These are phyloP conservation scores for Kwoniella shandongensis DNA, from an alignment of 768 basidiomycete genomes.

Conservation along the genomic window DNA sequence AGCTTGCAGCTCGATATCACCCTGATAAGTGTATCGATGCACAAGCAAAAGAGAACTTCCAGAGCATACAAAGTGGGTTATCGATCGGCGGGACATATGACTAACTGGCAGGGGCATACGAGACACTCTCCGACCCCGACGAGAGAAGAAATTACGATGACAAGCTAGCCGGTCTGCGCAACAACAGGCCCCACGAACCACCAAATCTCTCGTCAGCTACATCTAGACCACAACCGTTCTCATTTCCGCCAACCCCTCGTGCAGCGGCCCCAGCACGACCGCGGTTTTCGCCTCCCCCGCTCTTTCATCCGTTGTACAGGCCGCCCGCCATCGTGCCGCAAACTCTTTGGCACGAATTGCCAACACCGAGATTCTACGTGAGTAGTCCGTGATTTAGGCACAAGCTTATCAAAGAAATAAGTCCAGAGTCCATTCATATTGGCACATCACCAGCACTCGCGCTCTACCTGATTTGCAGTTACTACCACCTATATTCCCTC, in stretches of 20 bases:
- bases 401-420: neutral
- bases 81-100: neutral
- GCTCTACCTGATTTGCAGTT: neutral
- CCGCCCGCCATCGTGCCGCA: neutral
- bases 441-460: neutral
- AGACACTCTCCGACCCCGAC: slow-evolving; percentile 17
- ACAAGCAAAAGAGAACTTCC: slow-evolving; percentile 26
- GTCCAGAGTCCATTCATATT: slow-evolving; percentile 6
- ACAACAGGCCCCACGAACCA: slow-evolving; percentile 1
- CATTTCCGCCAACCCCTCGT: neutral
- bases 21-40: slow-evolving; percentile 30
- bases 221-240: neutral
- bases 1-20: slow-evolving; percentile 28
- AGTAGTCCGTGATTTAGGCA: neutral
- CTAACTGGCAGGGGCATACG: slow-evolving; percentile 37
- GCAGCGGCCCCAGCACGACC: slow-evolving; percentile 6
- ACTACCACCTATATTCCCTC: neutral
- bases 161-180: slow-evolving; percentile 12
- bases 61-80: slow-evolving; percentile 29
- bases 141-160: slow-evolving; percentile 22
- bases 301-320: slow-evolving; percentile 3
- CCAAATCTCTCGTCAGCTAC: neutral
- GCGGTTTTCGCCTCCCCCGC: slow-evolving; percentile 1
- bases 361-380: slow-evolving; percentile 1
- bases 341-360: neutral